These are phyloP conservation scores for Hyaloperonospora arabidopsidis DNA, from an alignment of 352 stramenopile species.

Conservation along the genomic window DNA sequence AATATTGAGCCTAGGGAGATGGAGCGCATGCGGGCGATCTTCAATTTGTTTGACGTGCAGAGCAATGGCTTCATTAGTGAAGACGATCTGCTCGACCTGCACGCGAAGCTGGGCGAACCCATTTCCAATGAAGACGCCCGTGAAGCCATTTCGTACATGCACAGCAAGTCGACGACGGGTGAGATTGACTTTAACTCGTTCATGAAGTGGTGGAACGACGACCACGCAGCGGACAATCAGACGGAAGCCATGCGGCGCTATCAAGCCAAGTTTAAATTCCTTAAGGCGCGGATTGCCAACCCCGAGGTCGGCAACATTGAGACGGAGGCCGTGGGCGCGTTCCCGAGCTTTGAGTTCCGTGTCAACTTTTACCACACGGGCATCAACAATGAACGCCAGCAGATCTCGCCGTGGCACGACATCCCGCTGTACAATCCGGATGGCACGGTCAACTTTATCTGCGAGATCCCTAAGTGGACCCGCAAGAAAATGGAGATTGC, in stretches of 20 bases:
- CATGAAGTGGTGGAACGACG: conserved; percentile 87
- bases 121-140: conserved; percentile 67
- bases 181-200: conserved; percentile 82
- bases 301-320: conserved; percentile 74
- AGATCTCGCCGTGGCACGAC: conserved; percentile 98
- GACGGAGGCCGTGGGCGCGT: conserved; percentile 66
- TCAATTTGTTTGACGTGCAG: conserved; percentile 76
- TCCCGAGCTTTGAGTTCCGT: conserved; percentile 84
- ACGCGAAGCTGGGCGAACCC: conserved; percentile 76
- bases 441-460: conserved; percentile 84
- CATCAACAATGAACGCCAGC: conserved; percentile 55
- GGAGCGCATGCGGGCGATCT: conserved; percentile 82
- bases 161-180: conserved; percentile 39
- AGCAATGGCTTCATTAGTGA: conserved; percentile 72
- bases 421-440: conserved; percentile 92
- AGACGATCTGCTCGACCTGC: conserved; percentile 68
- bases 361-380: conserved; percentile 87
- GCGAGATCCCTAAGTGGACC: conserved; percentile 98
- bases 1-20: conserved; percentile 76
- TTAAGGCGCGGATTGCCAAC: conserved; percentile 82
- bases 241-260: conserved; percentile 79
- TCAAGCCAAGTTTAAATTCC: conserved; percentile 86
- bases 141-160: conserved; percentile 68
- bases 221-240: conserved; percentile 57
- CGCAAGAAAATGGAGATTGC: conserved; percentile 99